These are phyloP conservation scores for Skeletonema costatum DNA, from an alignment of 108 stramenopile species.

Conservation along the genomic window DNA sequence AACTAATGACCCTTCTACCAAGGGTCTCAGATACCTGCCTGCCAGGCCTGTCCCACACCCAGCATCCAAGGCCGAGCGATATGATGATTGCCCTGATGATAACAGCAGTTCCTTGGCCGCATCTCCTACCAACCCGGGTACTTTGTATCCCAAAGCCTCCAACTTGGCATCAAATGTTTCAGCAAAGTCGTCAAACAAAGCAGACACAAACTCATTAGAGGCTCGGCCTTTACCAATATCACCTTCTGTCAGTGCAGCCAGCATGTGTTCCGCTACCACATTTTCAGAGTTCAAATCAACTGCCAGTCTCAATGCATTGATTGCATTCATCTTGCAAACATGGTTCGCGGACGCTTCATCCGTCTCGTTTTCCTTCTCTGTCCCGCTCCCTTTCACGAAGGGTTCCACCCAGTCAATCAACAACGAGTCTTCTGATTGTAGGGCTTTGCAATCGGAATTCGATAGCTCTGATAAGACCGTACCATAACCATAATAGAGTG, in stretches of 20 bases:
- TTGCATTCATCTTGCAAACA: slow-evolving; percentile 61
- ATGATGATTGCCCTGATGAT: slow-evolving; percentile 23
- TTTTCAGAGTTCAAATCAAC: slow-evolving; percentile 61
- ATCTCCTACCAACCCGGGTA: slow-evolving; percentile 64
- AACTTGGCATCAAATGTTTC: slow-evolving; percentile 78
- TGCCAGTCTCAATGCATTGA: slow-evolving; percentile 68
- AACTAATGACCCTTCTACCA: slow-evolving; percentile 52
- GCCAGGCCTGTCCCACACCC: slow-evolving; percentile 82
- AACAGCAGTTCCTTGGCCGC: slow-evolving; percentile 27
- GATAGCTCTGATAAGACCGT: slow-evolving; percentile 42
- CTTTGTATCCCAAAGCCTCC: slow-evolving; percentile 56
- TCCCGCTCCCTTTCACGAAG: background rate
- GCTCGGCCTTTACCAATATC: slow-evolving; percentile 41
- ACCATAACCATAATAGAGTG: slow-evolving; percentile 64
- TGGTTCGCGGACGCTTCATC: slow-evolving; percentile 30
- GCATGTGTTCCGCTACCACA: slow-evolving; percentile 43
- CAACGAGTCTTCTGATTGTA: slow-evolving; percentile 59
- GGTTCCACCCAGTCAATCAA: slow-evolving; percentile 54
- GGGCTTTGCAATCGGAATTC: slow-evolving; percentile 36
- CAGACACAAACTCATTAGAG: slow-evolving; percentile 74
- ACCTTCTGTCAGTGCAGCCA: slow-evolving; percentile 47
- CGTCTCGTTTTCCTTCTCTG: slow-evolving; percentile 1
- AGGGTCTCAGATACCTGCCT: slow-evolving; percentile 60
- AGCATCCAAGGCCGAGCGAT: slow-evolving; percentile 63
- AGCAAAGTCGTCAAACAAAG: slow-evolving; percentile 81